These are phyloP conservation scores for Bruguiera parviflora DNA, from an alignment of 345 rosid species.

Conservation along the genomic window DNA sequence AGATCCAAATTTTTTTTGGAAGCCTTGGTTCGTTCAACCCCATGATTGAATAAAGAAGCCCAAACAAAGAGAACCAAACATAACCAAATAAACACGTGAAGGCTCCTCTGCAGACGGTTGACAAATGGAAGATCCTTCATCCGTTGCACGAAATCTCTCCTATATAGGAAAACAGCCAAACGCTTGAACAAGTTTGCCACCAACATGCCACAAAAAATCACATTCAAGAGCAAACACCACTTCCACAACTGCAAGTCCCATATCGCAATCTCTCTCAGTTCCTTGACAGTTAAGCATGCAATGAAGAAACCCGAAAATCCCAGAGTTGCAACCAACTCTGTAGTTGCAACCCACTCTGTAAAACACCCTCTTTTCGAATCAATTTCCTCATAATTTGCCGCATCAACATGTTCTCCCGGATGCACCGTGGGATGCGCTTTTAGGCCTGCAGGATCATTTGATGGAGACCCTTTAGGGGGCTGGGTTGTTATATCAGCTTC, in stretches of 20 bases:
- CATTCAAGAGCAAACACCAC: constrained; percentile 40
- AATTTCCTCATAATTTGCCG: constrained; percentile 49
- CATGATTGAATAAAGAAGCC: constrained; percentile 43
- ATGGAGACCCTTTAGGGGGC: constrained; percentile 25
- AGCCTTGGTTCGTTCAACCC: constrained; percentile 30
- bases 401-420: constrained; percentile 33
- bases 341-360: constrained; percentile 45
- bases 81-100: constrained; percentile 67
- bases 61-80: constrained; percentile 52
- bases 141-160: constrained; percentile 41
- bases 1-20: constrained; percentile 35
- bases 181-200: constrained; percentile 62
- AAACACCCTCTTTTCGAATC: constrained; percentile 38
- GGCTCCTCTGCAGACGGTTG: constrained; percentile 28
- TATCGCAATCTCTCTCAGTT: constrained; percentile 19
- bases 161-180: constrained; percentile 55
- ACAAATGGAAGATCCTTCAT: constrained; percentile 38
- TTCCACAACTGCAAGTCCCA: constrained; percentile 49
- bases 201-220: constrained; percentile 57
- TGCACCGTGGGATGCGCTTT: not conserved
- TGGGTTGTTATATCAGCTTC: not conserved
- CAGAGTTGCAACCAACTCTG: constrained; percentile 40
- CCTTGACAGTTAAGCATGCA: constrained; percentile 45
- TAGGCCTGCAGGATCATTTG: constrained; percentile 4
- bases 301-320: constrained; percentile 33